These are phyloP conservation scores for Globisporangium parvum DNA, from an alignment of 352 stramenopile genomes.

Conservation along the genomic window DNA sequence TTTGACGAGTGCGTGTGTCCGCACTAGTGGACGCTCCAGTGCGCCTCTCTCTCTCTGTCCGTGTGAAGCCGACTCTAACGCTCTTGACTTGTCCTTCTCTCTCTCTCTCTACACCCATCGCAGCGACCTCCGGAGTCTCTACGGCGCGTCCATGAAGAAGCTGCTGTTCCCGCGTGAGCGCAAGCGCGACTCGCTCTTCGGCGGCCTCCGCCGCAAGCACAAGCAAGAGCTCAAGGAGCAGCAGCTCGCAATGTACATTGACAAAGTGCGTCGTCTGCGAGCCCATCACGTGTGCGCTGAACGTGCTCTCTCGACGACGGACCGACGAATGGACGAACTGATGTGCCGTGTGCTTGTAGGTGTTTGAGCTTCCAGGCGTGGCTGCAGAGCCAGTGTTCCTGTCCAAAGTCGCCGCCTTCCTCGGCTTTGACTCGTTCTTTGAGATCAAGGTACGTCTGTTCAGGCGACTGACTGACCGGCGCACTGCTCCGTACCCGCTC, in stretches of 20 bases:
- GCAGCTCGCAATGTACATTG: slow-evolving; percentile 66
- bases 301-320: not conserved
- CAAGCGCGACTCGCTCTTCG: slow-evolving; percentile 69
- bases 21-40: not conserved
- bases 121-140: slow-evolving; percentile 51
- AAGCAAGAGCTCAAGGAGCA: slow-evolving; percentile 63
- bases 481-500: not conserved
- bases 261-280: slow-evolving; percentile 28
- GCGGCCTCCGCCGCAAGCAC: slow-evolving; percentile 59
- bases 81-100: slow-evolving; percentile 1
- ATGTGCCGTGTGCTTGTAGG: slow-evolving; percentile 17
- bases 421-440: slow-evolving; percentile 67
- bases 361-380: slow-evolving; percentile 47
- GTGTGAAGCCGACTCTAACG: not conserved
- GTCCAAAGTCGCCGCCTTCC: slow-evolving; percentile 43
- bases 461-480: too few species aligned
- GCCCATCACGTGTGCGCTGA: not conserved
- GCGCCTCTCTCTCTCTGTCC: not conserved
- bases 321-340: too few species aligned
- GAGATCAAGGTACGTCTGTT: slow-evolving; percentile 40
- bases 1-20: slow-evolving; percentile 56
- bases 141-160: slow-evolving; percentile 47
- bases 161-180: slow-evolving; percentile 58
- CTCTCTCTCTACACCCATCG: not conserved
- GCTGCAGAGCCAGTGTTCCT: slow-evolving; percentile 30